Base-by-base conservation (phyloP, 2,329 filamentous ascomycete genomes). In the Mariannaea elegans region DNA sequence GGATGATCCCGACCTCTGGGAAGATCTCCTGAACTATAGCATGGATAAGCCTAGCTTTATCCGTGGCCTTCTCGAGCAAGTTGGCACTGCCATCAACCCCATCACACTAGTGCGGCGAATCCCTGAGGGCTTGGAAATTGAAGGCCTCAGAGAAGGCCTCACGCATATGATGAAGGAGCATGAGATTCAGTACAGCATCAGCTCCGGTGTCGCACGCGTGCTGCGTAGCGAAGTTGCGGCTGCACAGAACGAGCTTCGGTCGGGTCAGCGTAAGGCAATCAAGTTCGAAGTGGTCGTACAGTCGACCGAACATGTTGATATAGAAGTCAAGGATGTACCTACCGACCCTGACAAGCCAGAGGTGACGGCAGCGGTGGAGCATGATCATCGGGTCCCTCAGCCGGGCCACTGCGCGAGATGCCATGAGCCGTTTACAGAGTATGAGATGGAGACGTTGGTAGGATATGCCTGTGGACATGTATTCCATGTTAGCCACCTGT, bases 31-130 rank as follows among this genome's bases (percentile, higher is more conserved):
- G 6, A 88, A 94, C 68, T 98, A 98, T 76, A 94, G 91, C 61
- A 98, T 99, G 95, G 93, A 97, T 78, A 97, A 97, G 72, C 95
- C 95, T 1, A 87, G 87, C 38, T 99, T 99, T 78, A 98, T 99
- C 66, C 90, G 92, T 12, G 94, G 92, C 0, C 81, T 99, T 3
- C 86, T 99, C 0, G 93, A 97, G 71, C 93, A 98, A 78, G 94
- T 97, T 2, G 95, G 95, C 32, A 98, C 94, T 1, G 88, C 93
- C 2, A 95, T 99, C 71, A 90, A 98, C 71, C 95, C 95, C 0
- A 94, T 98, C 63, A 91, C 90, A 14, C 86, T 99, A 3, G 92
- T 99, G 6, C 85, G 91, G 13, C 87, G 94, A 5, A 99, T 99
- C 24, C 95, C 95, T 0, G 93, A 96, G 71, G 94, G 95, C 0